A percentile compares a stretch with the other conserved stretches of the same genome.
These are phyloP conservation scores for Penicillium cosmopolitanum DNA, from an alignment of 495 filamentous ascomycete genomes.

Conservation along the genomic window DNA sequence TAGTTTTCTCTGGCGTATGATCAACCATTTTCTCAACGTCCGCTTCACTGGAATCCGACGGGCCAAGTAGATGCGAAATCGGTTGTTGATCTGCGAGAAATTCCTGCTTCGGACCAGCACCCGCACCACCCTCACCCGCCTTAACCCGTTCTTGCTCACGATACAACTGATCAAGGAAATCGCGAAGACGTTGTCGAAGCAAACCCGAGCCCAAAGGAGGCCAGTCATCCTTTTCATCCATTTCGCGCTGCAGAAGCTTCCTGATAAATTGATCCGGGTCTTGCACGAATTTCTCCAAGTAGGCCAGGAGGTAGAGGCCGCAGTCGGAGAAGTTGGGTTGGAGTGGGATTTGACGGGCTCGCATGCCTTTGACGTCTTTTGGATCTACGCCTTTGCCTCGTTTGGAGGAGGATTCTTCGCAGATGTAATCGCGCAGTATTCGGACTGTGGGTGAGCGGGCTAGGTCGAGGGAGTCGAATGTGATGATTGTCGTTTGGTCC, in stretches of 20 bases:
- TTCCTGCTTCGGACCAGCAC: background rate
- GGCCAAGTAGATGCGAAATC: conserved; percentile 41
- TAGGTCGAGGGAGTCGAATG: conserved; percentile 79
- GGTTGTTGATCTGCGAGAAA: conserved; percentile 38
- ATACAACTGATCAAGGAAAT: conserved; percentile 54
- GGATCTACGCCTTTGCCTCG: conserved; percentile 59
- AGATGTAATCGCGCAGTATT: conserved; percentile 76
- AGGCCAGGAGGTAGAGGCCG: conserved; percentile 82
- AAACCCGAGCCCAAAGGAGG: conserved; percentile 52
- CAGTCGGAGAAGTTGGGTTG: conserved; percentile 90
- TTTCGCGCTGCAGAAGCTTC: conserved; percentile 54
- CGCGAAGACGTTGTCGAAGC: conserved; percentile 57
- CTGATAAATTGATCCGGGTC: conserved; percentile 66
- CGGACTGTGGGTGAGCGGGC: conserved; percentile 62
- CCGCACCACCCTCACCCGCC: conserved; percentile 9
- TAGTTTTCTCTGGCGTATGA: background rate
- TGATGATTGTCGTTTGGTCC: conserved; percentile 71
- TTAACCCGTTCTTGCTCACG: conserved; percentile 46
- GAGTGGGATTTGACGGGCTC: conserved; percentile 68
- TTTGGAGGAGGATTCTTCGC: conserved; percentile 72
- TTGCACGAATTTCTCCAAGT: conserved; percentile 77
- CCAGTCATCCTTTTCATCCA: conserved; percentile 56
- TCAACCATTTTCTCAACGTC: background rate
- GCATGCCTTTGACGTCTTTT: conserved; percentile 62
- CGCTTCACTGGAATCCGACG: conserved; percentile 2